phyloP scores from a whole-genome alignment of 164 flowering plant species.

The Protea cynaroides region DNA sequence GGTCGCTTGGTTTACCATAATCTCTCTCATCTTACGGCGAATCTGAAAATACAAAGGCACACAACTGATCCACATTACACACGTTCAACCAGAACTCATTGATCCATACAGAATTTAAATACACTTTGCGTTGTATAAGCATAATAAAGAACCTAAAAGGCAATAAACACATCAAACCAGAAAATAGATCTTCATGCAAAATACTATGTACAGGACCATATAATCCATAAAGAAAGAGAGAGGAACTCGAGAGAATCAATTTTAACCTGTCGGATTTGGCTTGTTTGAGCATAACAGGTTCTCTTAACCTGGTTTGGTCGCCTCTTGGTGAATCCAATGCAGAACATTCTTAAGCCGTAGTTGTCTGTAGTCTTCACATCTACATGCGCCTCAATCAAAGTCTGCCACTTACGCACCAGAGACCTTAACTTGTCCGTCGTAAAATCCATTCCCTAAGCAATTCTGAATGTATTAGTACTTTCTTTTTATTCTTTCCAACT shows the following conservation, averaged over 20 bases:
- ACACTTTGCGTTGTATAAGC: too few species aligned
- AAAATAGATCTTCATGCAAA: too few species aligned
- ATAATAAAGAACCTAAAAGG: too few species aligned
- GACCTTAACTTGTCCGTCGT: constrained; percentile 86
- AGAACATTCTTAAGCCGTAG: constrained; percentile 66
- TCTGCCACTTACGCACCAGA: constrained; percentile 72
- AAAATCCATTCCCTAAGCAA: constrained; percentile 72
- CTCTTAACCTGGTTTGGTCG: constrained; percentile 71
- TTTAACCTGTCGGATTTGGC: constrained; percentile 64
- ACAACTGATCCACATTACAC: neutral
- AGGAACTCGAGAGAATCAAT: neutral
- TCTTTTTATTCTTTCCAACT: neutral
- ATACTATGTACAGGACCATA: too few species aligned
- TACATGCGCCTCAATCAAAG: constrained; percentile 77
- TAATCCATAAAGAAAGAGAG: neutral
- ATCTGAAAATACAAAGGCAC: constrained; percentile 28
- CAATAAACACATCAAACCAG: too few species aligned
- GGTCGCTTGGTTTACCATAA: constrained; percentile 59
- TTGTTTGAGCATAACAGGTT: constrained; percentile 72
- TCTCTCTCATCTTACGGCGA: constrained; percentile 74
- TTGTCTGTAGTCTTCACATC: constrained; percentile 85
- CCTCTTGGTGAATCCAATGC: constrained; percentile 77
- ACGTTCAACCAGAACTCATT: too few species aligned
- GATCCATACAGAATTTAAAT: too few species aligned
- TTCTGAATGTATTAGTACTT: neutral